These are phyloP conservation scores for Aegilops longissima DNA, from an alignment of 176 grass and related monocot species.

Conservation along the genomic window DNA sequence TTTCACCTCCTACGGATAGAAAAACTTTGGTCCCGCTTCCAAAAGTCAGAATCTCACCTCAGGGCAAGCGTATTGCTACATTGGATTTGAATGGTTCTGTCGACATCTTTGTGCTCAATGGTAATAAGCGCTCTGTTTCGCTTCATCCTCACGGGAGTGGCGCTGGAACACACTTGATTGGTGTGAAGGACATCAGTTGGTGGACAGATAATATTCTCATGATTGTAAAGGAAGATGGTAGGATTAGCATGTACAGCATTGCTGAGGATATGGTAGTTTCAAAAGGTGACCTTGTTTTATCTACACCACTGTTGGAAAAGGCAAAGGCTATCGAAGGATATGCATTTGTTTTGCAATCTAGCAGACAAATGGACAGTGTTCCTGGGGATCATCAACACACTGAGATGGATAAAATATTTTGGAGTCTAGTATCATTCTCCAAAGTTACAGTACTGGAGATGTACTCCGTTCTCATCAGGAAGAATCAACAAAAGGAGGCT, in stretches of 20 bases:
- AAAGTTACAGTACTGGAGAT: constrained; percentile 73
- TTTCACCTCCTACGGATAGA: constrained; percentile 55
- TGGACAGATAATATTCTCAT: constrained; percentile 87
- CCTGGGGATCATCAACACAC: constrained; percentile 21
- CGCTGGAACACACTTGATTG: constrained; percentile 32
- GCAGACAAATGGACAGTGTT: constrained; percentile 29
- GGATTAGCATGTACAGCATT: constrained; percentile 72
- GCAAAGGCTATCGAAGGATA: constrained; percentile 52
- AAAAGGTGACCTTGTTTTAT: constrained; percentile 55
- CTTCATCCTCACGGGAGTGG: constrained; percentile 43
- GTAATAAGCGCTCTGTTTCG: constrained; percentile 40
- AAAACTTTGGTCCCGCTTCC: constrained; percentile 44
- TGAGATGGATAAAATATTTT: constrained; percentile 49
- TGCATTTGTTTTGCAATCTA: constrained; percentile 79
- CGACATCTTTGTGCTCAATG: constrained; percentile 60
- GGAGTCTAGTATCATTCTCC: constrained; percentile 76
- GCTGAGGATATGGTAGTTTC: constrained; percentile 51
- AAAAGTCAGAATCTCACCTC: constrained; percentile 87
- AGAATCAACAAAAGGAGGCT: constrained; percentile 60
- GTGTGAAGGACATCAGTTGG: constrained; percentile 83
- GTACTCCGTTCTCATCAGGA: constrained; percentile 68
- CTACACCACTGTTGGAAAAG: constrained; percentile 68
- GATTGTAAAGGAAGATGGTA: constrained; percentile 49
- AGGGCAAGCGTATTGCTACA: constrained; percentile 64
- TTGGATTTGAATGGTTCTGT: constrained; percentile 80